Evolutionary conservation across 1,139 yeast species (phyloP).

Genomic region (Taiozyma onychis): DNA sequence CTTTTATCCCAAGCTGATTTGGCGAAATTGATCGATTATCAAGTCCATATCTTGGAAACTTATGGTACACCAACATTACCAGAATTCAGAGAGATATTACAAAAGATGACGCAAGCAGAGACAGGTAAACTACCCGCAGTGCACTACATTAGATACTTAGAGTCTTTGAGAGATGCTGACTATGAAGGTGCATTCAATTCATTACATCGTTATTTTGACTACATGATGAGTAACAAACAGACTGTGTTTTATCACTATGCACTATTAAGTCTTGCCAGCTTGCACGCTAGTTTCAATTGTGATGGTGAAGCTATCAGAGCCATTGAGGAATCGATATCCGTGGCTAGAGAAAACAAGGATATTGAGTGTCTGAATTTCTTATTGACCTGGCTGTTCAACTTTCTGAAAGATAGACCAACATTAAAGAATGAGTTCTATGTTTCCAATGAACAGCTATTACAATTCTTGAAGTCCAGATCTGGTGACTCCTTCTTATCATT

Average conservation of each 20-base stretch:
- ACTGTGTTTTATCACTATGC: slow-evolving; percentile 77
- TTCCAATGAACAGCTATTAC: slow-evolving; percentile 52
- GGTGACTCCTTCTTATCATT: slow-evolving; percentile 44
- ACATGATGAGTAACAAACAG: slow-evolving; percentile 68
- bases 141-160: slow-evolving; percentile 60
- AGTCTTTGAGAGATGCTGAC: slow-evolving; percentile 54
- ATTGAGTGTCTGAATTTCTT: slow-evolving; percentile 66
- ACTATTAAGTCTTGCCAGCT: slow-evolving; percentile 65
- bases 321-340: slow-evolving; percentile 81
- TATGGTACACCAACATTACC: slow-evolving; percentile 50
- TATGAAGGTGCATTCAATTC: slow-evolving; percentile 71
- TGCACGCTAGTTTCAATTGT: slow-evolving; percentile 74
- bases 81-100: slow-evolving; percentile 38
- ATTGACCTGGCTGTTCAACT: slow-evolving; percentile 75
- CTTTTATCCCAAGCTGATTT: slow-evolving; percentile 50
- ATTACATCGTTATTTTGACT: slow-evolving; percentile 80
- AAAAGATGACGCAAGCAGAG: slow-evolving; percentile 45
- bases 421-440: slow-evolving; percentile 38
- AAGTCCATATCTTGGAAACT: slow-evolving; percentile 49
- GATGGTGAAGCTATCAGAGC: slow-evolving; percentile 72
- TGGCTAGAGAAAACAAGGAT: slow-evolving; percentile 84
- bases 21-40: slow-evolving; percentile 47
- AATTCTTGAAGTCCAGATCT: slow-evolving; percentile 55
- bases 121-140: slow-evolving; percentile 54
- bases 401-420: slow-evolving; percentile 62